Base-by-base conservation (phyloP, 257 asterid genomes). In the Petrea volubilis region DNA sequence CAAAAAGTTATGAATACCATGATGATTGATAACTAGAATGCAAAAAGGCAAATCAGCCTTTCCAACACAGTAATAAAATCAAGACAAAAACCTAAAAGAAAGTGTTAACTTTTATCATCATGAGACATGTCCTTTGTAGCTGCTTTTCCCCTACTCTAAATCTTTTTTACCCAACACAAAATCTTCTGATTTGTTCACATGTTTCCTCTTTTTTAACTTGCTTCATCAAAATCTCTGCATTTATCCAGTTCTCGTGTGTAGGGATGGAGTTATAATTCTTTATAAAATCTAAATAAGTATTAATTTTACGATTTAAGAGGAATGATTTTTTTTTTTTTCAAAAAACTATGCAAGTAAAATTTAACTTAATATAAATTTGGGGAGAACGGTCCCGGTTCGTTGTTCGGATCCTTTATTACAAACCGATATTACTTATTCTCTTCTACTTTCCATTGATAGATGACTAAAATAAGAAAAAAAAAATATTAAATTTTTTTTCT, bases 11-110 rank as follows among this genome's bases (percentile, higher is more conserved):
- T 34, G 24, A 50, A 23, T 46, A 50, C 29, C 31, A 17, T 24
- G n/a, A 43, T 10, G 8, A 7, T 24, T 2, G 2, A 52, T 50
- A 9, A 41, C 25, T 10, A 33, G 21, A 10, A 31, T 17, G 7
- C 7, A 59, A 59, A 15, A n/a, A 55, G 53, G 24, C 41, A 56
- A 49, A 69, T 56, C 17, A 2, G 46, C 66, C 74, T 56, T 55
- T 56, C 28, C 74, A 57, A 69, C 57, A 25, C 58, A 70, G 27
- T n/a, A 36, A 33, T 20, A 33, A 71, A 60, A 60, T 60, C 63
- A 60, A 71, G 52, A 71, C 70, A 71, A 60, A 38, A 36, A 60
- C 7, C 8, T 2, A 15, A 70, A 71, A 60, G 75, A 7, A 33
- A 33, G 38, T 20, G 24, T 43, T 25, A 28, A 70, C 74, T 55